Conservation (phyloP, 345 rosid species). For the Rhizophora apiculata region DNA sequence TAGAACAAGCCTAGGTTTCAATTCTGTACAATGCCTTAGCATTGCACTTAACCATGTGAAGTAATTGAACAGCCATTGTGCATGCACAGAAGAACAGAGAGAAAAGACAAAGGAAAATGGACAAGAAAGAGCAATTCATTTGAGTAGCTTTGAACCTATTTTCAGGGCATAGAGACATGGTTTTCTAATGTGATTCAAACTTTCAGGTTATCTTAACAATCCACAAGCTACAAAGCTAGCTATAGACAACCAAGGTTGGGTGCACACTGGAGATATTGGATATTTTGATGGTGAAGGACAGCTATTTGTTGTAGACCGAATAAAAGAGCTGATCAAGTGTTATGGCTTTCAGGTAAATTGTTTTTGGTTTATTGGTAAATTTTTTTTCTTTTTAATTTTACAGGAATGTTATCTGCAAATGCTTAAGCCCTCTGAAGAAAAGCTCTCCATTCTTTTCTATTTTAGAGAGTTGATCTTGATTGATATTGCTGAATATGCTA, state of each 20-base stretch:
- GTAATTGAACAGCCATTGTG: no score
- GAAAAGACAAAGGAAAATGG: background rate
- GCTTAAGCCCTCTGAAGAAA: background rate
- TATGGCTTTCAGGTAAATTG: slow-evolving; percentile 76
- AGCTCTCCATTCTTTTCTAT: background rate
- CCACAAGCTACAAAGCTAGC: slow-evolving; percentile 69
- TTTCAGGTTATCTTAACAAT: slow-evolving; percentile 71
- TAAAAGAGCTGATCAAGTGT: slow-evolving; percentile 86
- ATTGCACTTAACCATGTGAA: background rate
- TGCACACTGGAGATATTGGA: slow-evolving; percentile 87
- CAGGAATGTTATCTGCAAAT: no score
- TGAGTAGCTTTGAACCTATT: background rate
- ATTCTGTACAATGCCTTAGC: background rate
- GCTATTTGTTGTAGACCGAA: slow-evolving; percentile 70
- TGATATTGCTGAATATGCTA: background rate
- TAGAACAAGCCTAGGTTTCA: background rate
- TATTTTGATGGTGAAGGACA: slow-evolving; percentile 69
- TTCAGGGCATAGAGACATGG: background rate
- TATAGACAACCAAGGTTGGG: slow-evolving; percentile 74
- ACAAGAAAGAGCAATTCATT: no score
- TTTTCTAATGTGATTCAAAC: background rate
- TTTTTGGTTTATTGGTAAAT: background rate
- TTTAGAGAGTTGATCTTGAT: background rate
- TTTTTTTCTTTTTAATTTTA: no score
- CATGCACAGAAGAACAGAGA: background rate